A percentile compares a stretch with the other conserved stretches of the same genome.
Conservation (phyloP, 2,329 filamentous ascomycete genomes). For the Volutella citrinella region DNA sequence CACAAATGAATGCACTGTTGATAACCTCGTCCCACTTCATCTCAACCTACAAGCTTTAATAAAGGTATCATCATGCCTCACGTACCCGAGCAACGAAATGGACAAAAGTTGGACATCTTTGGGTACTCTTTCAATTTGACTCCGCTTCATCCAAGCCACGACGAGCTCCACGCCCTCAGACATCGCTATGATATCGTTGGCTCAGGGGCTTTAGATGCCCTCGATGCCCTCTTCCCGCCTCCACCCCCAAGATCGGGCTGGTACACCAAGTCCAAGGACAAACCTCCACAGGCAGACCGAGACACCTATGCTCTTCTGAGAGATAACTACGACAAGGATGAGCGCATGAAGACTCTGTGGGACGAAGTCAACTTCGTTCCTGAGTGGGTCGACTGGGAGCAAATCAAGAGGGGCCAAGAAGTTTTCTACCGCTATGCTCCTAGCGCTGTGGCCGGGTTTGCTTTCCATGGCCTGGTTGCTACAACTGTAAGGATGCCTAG, state of each 20-base stretch:
- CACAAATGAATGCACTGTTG: too few species aligned
- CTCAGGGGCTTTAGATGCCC: background rate
- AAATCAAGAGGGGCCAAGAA: conserved; percentile 60
- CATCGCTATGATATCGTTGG: conserved; percentile 2
- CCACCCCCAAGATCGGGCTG: conserved; percentile 3
- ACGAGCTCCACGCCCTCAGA: conserved; percentile 1
- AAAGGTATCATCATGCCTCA: too few species aligned
- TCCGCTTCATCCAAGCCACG: too few species aligned
- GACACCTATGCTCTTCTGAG: conserved; percentile 3
- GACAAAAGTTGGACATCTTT: too few species aligned
- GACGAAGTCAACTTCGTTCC: conserved; percentile 54
- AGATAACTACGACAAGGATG: background rate
- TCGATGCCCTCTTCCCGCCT: conserved; percentile 1
- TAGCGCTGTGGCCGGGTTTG: conserved; percentile 50
- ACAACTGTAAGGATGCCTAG: conserved; percentile 1
- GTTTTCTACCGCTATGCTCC: conserved; percentile 58
- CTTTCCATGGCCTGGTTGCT: conserved; percentile 20
- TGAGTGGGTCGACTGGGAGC: conserved; percentile 62
- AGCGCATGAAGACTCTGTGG: conserved; percentile 41
- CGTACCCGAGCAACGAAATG: too few species aligned
- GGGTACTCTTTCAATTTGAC: too few species aligned
- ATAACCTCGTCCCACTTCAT: too few species aligned
- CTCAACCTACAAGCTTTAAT: too few species aligned
- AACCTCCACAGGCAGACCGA: conserved; percentile 1
- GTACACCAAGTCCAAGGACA: background rate